phyloP scores from a whole-genome alignment of 192 early-diverging fungal species.

The Dissophora globulifera region DNA sequence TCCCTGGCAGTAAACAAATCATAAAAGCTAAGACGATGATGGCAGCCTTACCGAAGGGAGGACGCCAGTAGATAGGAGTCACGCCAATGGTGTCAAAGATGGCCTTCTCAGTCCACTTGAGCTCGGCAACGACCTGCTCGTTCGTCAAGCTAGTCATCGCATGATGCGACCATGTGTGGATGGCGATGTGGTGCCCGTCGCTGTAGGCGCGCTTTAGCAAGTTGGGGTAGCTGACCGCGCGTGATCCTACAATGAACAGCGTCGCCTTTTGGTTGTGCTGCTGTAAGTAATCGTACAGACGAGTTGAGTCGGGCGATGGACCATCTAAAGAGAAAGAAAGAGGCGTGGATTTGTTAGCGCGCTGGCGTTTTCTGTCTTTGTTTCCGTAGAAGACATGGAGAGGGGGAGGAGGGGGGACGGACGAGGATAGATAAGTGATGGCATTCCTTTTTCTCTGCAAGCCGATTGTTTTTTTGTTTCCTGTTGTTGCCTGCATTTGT shows the following conservation, averaged over 20 bases:
- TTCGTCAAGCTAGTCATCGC: slow-evolving; percentile 59
- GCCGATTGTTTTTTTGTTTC: no score
- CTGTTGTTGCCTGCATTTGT: background rate
- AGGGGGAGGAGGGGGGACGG: background rate
- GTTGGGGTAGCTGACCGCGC: slow-evolving; percentile 53
- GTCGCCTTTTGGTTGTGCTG: slow-evolving; percentile 58
- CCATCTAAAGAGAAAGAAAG: slow-evolving; percentile 42
- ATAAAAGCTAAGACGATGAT: background rate
- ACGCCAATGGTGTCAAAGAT: slow-evolving; percentile 62
- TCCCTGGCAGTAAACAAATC: no score
- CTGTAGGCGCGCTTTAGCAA: slow-evolving; percentile 48
- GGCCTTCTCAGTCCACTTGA: slow-evolving; percentile 71
- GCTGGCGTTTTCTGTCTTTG: background rate
- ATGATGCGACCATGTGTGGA: slow-evolving; percentile 73
- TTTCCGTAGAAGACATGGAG: background rate
- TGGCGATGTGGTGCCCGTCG: slow-evolving; percentile 64
- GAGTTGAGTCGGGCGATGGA: slow-evolving; percentile 56
- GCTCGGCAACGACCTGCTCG: slow-evolving; percentile 63
- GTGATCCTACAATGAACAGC: slow-evolving; percentile 62
- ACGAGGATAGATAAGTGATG: no score
- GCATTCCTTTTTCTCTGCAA: no score
- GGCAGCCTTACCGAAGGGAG: slow-evolving; percentile 36
- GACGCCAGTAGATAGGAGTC: slow-evolving; percentile 60
- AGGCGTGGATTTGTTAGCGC: background rate
- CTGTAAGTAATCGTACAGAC: slow-evolving; percentile 56